Evolutionary conservation across 305 asterid genomes (phyloP).

Genomic region (Fraxinus baroniana): DNA sequence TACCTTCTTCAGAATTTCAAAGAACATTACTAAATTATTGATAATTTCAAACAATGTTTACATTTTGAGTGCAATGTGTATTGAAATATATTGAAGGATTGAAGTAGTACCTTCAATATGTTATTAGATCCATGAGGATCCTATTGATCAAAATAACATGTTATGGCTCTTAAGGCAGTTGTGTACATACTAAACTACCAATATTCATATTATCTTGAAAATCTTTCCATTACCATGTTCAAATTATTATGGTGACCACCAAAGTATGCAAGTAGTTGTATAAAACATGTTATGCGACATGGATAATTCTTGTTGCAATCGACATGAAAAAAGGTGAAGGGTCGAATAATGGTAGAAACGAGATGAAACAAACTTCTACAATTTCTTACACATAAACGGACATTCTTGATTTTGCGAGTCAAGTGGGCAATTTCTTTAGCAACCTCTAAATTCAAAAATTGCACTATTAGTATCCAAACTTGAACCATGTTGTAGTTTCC

Average conservation of each 20-base stretch:
- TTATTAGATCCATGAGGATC: not conserved
- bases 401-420: not conserved
- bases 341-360: not conserved
- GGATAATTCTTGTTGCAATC: not conserved
- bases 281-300: not conserved
- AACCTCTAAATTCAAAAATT: too few species aligned
- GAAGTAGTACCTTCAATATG: not conserved
- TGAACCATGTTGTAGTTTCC: not conserved
- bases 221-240: not conserved
- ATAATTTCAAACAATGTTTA: not conserved
- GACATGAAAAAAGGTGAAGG: not conserved
- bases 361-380: not conserved
- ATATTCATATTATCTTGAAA: not conserved
- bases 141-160: not conserved
- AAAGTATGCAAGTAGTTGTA: not conserved
- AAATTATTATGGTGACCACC: not conserved
- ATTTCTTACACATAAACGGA: not conserved
- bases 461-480: not conserved
- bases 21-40: not conserved
- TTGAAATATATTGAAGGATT: not conserved
- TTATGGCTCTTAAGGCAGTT: not conserved
- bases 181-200: not conserved
- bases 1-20: not conserved
- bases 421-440: not conserved
- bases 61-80: not conserved